These are phyloP conservation scores for Vitis hybrid DNA, from an alignment of 177 flowering plant genomes.

Conservation along the genomic window DNA sequence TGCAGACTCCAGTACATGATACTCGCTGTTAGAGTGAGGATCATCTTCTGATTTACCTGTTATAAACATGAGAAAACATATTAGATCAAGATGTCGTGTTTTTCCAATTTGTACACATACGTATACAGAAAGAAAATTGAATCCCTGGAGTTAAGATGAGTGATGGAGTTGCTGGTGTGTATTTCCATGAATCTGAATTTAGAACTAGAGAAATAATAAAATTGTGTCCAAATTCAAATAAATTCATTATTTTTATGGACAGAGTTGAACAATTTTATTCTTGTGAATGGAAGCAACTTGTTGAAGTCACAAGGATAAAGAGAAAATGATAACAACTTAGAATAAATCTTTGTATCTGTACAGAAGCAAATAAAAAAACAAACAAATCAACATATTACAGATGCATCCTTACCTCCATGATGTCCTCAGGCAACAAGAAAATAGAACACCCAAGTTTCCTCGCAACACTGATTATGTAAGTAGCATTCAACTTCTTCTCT, in stretches of 20 bases:
- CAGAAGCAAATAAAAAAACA: not conserved
- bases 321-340: not conserved
- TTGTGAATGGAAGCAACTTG: too few species aligned
- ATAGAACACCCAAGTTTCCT: slow-evolving; percentile 98
- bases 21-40: slow-evolving; percentile 83
- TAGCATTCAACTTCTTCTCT: slow-evolving; percentile 89
- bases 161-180: too few species aligned
- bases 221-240: too few species aligned
- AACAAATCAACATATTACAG: not conserved
- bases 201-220: too few species aligned
- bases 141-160: too few species aligned
- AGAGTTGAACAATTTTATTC: too few species aligned
- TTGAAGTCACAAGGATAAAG: not conserved
- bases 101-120: too few species aligned
- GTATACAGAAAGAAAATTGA: too few species aligned
- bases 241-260: too few species aligned
- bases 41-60: slow-evolving; percentile 98
- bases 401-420: slow-evolving; percentile 72
- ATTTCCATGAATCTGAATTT: too few species aligned
- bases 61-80: slow-evolving; percentile 3
- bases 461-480: slow-evolving; percentile 93
- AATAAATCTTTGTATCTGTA: not conserved
- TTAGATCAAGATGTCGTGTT: not conserved
- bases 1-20: slow-evolving; percentile 97
- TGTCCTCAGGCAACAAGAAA: slow-evolving; percentile 95